Base-by-base conservation (phyloP, 768 basidiomycete genomes). In the Suillus hirtellus region DNA sequence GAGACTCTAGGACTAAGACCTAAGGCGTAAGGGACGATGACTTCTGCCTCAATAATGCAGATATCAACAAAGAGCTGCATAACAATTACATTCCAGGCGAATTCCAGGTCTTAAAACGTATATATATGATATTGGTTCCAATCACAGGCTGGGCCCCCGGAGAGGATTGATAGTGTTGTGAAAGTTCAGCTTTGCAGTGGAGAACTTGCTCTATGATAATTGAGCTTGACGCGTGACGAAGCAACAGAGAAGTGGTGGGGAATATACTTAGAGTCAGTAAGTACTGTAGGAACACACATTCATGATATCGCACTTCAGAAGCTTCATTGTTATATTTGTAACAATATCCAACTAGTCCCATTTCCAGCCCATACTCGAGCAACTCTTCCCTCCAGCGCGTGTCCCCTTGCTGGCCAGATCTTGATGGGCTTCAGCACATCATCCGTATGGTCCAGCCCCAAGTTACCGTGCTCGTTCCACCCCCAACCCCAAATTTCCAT, bases 381-480 rank as follows among this genome's bases (percentile, higher is more conserved):
- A 40, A 40, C 15, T 6, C 12, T 40, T 40, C 40, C 40, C 4
- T 40, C 14, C 14, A 14, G 14, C 71, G 61, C n/a, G n/a, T 63
- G 19, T 65, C 61, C 19, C 59, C 54, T 47, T 7, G 70, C 68
- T 0, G 86, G 82, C 86, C 89, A 89, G 12, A 92, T 70, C 65
- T 75, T 83, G 14, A 76, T 72, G n/a, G 89, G 88, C 15, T 70
- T 31, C 9, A 68, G 64, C 11, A 84, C 75, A 68, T 95, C 88
- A 3, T 80, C 76, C 5, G 84, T 85, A 43, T 81, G 78, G 0
- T 87, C 89, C n/a, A 86, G 70, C 0, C 92, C 95, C 35, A 98
- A 79, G 74, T 97, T 8, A 8, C 96, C 96, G 71, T 98, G 96
- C 74, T 99, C 96, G 73, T 98, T 99, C 96, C 96, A 99, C 0